A percentile compares a stretch with the other conserved stretches of the same genome.
Conservation (phyloP, 305 asterid genomes). For the Petunia hybrid region DNA sequence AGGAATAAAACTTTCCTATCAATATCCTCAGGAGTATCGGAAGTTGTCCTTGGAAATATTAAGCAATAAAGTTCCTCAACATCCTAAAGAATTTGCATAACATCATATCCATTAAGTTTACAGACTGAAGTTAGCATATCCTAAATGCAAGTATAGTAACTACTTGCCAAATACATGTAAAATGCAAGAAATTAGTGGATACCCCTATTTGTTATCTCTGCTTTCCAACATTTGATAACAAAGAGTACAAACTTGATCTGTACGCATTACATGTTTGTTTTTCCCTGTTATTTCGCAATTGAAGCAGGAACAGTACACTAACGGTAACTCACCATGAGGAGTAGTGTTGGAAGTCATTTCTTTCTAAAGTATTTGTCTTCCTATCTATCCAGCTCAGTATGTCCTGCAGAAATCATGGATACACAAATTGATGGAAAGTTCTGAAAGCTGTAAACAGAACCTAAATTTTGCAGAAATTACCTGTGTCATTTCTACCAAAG, state of each 20-base stretch:
- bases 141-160: too few species aligned
- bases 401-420: constrained; percentile 55
- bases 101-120: not conserved
- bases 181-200: not conserved
- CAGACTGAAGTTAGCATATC: too few species aligned
- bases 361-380: constrained; percentile 62
- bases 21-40: not conserved
- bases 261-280: not conserved
- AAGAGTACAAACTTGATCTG: constrained; percentile 14
- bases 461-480: constrained; percentile 46
- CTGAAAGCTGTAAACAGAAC: constrained; percentile 29
- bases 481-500: constrained; percentile 84
- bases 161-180: not conserved
- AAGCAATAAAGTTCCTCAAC: not conserved
- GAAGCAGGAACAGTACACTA: not conserved
- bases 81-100: constrained; percentile 5
- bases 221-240: constrained; percentile 6
- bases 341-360: constrained; percentile 67
- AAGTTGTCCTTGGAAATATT: too few species aligned
- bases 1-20: not conserved
- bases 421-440: constrained; percentile 20
- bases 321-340: constrained; percentile 68
- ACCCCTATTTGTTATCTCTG: not conserved
- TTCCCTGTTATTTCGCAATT: not conserved
- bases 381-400: constrained; percentile 75